Conservation (phyloP, 164 flowering plant species). For the Nymphaea colorata region DNA sequence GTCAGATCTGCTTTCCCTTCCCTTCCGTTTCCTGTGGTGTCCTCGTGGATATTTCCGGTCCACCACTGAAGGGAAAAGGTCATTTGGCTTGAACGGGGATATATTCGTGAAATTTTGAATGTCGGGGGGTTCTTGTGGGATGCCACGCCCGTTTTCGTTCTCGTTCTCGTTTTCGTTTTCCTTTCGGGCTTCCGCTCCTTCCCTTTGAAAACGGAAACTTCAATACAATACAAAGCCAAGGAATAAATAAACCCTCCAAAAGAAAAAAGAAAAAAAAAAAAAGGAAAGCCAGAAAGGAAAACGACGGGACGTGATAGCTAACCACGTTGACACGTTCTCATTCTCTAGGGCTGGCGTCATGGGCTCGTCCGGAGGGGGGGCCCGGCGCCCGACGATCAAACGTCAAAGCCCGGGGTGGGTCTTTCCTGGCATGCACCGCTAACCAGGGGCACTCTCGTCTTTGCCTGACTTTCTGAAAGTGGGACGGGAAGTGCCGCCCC, state of each 20-base stretch:
- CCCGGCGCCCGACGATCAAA: background rate
- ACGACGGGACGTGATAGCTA: background rate
- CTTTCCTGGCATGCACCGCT: background rate
- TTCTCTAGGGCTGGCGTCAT: background rate
- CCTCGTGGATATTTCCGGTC: background rate
- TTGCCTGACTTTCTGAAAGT: background rate
- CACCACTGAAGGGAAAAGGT: background rate
- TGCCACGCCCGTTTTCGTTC: too few species aligned
- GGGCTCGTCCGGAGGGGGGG: background rate
- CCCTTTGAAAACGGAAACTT: background rate
- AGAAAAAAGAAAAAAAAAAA: too few species aligned
- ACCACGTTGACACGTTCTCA: background rate
- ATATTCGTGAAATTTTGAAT: too few species aligned
- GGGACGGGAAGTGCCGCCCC: background rate
- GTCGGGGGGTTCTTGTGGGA: too few species aligned
- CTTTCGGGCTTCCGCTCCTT: background rate
- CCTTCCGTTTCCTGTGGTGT: background rate
- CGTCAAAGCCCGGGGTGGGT: background rate
- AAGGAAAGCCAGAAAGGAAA: background rate
- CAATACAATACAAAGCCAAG: too few species aligned
- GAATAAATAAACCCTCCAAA: background rate
- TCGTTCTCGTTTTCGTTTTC: background rate
- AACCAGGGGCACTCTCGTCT: background rate
- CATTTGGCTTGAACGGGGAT: background rate
- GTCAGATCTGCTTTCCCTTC: background rate